phyloP scores from a whole-genome alignment of 2,329 filamentous ascomycete species.

The Leptosphaerulina australis region DNA sequence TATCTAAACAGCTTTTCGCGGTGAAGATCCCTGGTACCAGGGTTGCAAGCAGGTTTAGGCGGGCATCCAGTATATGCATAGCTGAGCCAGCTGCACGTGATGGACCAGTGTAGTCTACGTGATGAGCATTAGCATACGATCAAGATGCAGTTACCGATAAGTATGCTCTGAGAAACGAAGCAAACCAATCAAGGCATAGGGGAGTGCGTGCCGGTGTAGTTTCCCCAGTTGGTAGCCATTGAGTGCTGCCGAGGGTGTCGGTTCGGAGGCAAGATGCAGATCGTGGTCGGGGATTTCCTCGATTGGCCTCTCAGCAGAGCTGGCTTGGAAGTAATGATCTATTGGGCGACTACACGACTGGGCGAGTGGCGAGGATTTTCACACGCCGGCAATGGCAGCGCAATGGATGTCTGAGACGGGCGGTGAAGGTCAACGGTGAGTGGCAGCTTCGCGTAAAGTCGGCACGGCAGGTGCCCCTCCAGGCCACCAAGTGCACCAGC shows the following conservation, averaged over 20 bases:
- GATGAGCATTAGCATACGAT: conserved; percentile 20
- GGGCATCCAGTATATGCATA: conserved; percentile 47
- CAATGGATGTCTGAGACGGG: conserved; percentile 21
- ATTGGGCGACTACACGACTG: conserved; percentile 10
- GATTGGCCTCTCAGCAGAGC: conserved; percentile 18
- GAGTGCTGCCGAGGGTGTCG: conserved; percentile 25
- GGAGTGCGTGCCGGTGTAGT: conserved; percentile 38
- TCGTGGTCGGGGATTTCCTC: conserved; percentile 26
- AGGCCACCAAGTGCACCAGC: background rate
- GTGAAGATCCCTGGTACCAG: conserved; percentile 44
- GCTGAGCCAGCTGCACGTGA: conserved; percentile 45
- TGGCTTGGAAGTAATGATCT: conserved; percentile 1
- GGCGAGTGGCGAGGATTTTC: conserved; percentile 27
- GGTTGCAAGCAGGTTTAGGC: conserved; percentile 41
- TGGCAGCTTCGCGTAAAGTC: conserved; percentile 13
- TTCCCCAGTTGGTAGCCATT: conserved; percentile 44
- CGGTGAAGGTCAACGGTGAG: conserved; percentile 20
- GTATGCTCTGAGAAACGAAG: background rate
- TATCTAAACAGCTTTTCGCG: conserved; percentile 46
- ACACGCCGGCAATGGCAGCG: conserved; percentile 20
- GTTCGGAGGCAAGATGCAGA: conserved; percentile 27
- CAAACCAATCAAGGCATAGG: conserved; percentile 6
- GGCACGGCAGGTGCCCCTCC: conserved; percentile 13
- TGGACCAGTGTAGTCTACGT: conserved; percentile 47
- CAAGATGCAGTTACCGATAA: conserved; percentile 26